Base-by-base conservation (phyloP, 164 flowering plant species). In the Stephania yunnanensis region DNA sequence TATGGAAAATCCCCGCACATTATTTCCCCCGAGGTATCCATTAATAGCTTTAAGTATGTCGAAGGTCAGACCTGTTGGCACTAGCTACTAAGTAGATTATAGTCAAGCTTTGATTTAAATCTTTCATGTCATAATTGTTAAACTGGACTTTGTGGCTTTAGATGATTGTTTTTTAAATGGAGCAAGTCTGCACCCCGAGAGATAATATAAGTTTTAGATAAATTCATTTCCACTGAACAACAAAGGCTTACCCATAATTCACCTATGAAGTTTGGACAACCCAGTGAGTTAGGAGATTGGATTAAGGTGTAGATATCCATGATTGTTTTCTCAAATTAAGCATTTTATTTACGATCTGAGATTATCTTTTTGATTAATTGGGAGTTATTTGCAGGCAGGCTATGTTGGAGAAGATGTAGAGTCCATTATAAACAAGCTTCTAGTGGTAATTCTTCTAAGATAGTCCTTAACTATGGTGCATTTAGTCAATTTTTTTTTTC, bases 381-480 rank as follows among this genome's bases (percentile, higher is more conserved):
- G 64, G 19, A 19, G 64, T 71, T 69, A 22, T 77, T 20, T 86
- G 84, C 90, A 93, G 98, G 98, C 98, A 72, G 98, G 98, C 67
- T 93, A 93, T 85, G 97, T 93, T 19, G 98, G 98, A 67, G 98
- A 92, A 81, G 98, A 93, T 82, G 98, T 93, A 79, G 98, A 93
- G 82, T 93, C 98, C 73, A 92, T 93, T 80, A 80, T 93, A 75
- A 86, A 88, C 87, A 93, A 93, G 81, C 95, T 93, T 65, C 92
- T 93, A 55, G 80, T 74, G 85, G 98, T 93, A 83, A 77, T 9
- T 76, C 10, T 77, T 36, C 58, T 67, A 25, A 7, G 71, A 17
- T 75, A 4, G 3, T 75, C 6, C 12, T 48, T 46, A 50, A 48
- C 45, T 65, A 68, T 70, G 30, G 52, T 17, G 2, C 11, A 7